A percentile compares a stretch with the other conserved stretches of the same genome.
phyloP scores from a whole-genome alignment of 2,329 filamentous ascomycete genomes.

The Aureobasidium sp. region DNA sequence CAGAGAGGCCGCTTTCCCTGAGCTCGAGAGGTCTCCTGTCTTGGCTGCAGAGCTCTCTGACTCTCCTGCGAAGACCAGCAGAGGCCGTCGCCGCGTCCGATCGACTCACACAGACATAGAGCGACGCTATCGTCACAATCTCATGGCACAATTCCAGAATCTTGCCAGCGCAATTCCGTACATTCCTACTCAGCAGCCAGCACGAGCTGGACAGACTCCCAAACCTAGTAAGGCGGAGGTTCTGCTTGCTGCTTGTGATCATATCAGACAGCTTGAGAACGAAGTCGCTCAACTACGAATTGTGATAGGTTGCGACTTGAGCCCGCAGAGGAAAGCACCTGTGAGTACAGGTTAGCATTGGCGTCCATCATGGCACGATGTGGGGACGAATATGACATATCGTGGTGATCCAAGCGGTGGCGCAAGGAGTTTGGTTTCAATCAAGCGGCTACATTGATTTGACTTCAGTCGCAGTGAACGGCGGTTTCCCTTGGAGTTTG shows the following conservation, averaged over 20 bases:
- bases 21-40: not conserved
- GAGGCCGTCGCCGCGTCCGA: not conserved
- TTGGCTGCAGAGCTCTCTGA: not conserved
- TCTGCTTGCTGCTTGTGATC: not conserved
- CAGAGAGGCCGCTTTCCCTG: not conserved
- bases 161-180: not conserved
- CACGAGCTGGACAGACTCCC: not conserved
- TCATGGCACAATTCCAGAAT: not conserved
- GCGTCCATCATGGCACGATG: no score
- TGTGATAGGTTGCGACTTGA: not conserved
- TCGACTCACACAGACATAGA: not conserved
- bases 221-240: constrained; percentile 7
- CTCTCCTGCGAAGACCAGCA: not conserved
- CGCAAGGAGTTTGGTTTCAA: no score
- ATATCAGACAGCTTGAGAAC: not conserved
- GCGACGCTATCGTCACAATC: constrained; percentile 5
- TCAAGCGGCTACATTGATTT: no score
- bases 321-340: not conserved
- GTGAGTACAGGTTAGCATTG: not conserved
- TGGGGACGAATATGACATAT: no score
- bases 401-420: no score
- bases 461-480: no score
- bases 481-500: no score
- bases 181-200: not conserved
- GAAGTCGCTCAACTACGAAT: not conserved